phyloP scores from a whole-genome alignment of 2,329 filamentous ascomycete genomes.

The Phaeosphaeriaceae sp. region DNA sequence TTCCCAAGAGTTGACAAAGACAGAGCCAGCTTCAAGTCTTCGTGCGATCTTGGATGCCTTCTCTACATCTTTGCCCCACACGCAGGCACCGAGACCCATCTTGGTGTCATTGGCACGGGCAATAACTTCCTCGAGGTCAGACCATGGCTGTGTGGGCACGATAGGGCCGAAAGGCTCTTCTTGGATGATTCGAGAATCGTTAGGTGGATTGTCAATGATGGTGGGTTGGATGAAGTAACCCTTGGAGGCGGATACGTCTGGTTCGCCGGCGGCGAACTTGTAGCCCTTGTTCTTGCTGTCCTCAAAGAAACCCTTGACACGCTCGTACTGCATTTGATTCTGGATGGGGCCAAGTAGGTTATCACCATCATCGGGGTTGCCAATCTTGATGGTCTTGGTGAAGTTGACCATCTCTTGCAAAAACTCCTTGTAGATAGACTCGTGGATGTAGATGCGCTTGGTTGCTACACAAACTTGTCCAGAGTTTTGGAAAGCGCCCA shows the following conservation, averaged over 20 bases:
- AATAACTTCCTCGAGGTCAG: constrained; percentile 60
- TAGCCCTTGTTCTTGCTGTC: constrained; percentile 62
- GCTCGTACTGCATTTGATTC: constrained; percentile 70
- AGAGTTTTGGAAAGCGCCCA: constrained; percentile 62
- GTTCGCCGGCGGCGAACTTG: constrained; percentile 59
- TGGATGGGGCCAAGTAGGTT: constrained; percentile 66
- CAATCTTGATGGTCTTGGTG: constrained; percentile 53
- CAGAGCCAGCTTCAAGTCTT: constrained; percentile 60
- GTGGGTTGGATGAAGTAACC: constrained; percentile 68
- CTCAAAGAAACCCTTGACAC: constrained; percentile 62
- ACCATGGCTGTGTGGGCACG: constrained; percentile 69
- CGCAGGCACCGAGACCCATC: constrained; percentile 60
- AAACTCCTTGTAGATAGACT: constrained; percentile 48
- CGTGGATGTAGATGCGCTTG: constrained; percentile 48
- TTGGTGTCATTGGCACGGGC: constrained; percentile 56
- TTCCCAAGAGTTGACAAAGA: constrained; percentile 62
- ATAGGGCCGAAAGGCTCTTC: constrained; percentile 72
- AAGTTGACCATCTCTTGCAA: constrained; percentile 52
- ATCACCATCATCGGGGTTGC: constrained; percentile 48
- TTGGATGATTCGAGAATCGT: constrained; percentile 62
- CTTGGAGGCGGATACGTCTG: constrained; percentile 39
- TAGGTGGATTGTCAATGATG: constrained; percentile 65
- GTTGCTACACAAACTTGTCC: constrained; percentile 56
- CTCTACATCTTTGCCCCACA: constrained; percentile 53
- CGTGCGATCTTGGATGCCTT: constrained; percentile 56